Evolutionary conservation across 148 eudicot genomes (phyloP).

Genomic region (Nepenthes gracilis): DNA sequence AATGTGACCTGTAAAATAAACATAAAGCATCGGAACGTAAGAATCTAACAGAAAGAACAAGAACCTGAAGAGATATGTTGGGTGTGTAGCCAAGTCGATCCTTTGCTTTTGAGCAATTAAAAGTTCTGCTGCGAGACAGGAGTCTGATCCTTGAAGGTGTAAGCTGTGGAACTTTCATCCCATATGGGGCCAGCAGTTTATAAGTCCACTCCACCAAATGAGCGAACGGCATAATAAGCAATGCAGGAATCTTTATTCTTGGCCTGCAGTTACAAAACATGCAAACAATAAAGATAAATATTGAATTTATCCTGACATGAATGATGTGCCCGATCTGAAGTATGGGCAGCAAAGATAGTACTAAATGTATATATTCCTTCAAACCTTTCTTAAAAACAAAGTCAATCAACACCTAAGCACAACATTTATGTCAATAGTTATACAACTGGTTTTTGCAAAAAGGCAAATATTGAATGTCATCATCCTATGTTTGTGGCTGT

Average conservation of each 20-base stretch:
- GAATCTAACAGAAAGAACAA: conserved; percentile 1
- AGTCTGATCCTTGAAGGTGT: conserved; percentile 95
- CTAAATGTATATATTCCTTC: not conserved
- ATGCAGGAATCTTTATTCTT: conserved; percentile 73
- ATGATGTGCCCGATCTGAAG: too few species aligned
- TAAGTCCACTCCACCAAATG: conserved; percentile 61
- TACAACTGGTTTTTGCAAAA: too few species aligned
- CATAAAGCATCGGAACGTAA: not conserved
- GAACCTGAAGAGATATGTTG: conserved; percentile 78
- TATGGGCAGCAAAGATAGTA: too few species aligned
- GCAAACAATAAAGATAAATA: conserved; percentile 19
- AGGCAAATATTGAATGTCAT: too few species aligned
- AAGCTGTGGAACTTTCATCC: conserved; percentile 97
- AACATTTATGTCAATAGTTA: too few species aligned
- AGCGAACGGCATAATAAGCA: conserved; percentile 87
- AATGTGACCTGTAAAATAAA: not conserved
- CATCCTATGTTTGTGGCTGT: too few species aligned
- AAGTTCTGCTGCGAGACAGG: conserved; percentile 70
- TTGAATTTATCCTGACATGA: not conserved
- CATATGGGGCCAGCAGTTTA: conserved; percentile 72
- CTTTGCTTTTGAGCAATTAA: conserved; percentile 75
- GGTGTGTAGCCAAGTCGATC: conserved; percentile 94
- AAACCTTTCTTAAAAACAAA: not conserved
- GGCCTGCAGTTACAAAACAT: conserved; percentile 62
- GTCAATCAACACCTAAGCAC: too few species aligned